Evolutionary conservation across 768 basidiomycete species (phyloP).

Genomic region (Cubamyces sp.): DNA sequence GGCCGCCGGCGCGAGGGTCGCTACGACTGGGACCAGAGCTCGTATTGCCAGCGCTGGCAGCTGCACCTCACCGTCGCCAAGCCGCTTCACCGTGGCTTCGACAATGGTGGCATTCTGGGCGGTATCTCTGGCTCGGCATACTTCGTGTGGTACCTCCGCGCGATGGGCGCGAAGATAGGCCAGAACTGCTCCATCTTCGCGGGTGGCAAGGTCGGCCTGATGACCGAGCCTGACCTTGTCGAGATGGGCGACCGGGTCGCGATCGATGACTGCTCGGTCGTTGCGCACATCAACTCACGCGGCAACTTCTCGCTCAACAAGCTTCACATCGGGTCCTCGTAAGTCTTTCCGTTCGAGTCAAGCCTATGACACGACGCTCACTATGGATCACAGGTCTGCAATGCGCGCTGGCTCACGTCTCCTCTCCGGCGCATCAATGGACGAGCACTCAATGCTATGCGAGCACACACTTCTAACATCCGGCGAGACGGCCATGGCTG

Average conservation of each 20-base stretch:
- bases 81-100: constrained; percentile 46
- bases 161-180: constrained; percentile 49
- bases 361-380: not conserved
- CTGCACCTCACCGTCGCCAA: constrained; percentile 46
- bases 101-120: constrained; percentile 45
- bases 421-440: constrained; percentile 55
- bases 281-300: constrained; percentile 52
- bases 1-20: constrained; percentile 43
- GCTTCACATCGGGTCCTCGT: constrained; percentile 42
- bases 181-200: constrained; percentile 46
- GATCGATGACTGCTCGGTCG: constrained; percentile 51
- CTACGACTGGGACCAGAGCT: constrained; percentile 51
- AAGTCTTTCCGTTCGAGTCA: constrained; percentile 30
- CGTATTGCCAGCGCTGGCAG: constrained; percentile 55
- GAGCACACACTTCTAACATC: constrained; percentile 53
- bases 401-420: constrained; percentile 51
- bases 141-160: constrained; percentile 50
- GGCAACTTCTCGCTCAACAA: constrained; percentile 49
- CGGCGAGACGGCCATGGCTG: constrained; percentile 49
- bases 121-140: constrained; percentile 46
- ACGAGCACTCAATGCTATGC: constrained; percentile 50
- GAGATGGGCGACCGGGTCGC: constrained; percentile 50
- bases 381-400: constrained; percentile 37
- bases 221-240: constrained; percentile 54
- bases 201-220: constrained; percentile 45